These are phyloP conservation scores for Cryptosporidium ryanae DNA, from an alignment of 169 alveolate genomes.

Conservation along the genomic window DNA sequence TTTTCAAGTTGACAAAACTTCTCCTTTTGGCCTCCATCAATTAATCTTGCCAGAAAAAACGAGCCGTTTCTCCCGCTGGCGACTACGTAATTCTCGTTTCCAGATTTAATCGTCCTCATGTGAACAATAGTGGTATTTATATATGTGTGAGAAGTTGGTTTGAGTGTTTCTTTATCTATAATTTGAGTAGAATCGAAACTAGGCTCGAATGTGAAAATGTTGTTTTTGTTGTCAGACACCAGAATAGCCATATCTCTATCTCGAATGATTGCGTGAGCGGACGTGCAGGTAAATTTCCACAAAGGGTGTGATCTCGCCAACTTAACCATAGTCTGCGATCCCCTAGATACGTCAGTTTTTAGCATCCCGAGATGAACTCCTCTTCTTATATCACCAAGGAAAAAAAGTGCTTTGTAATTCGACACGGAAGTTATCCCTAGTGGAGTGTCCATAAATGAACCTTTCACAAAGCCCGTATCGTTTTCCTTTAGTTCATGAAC, in stretches of 20 bases:
- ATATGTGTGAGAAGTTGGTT: slow-evolving; percentile 36
- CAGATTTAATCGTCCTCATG: slow-evolving; percentile 46
- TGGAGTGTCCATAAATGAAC: slow-evolving; percentile 68
- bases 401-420: slow-evolving; percentile 38
- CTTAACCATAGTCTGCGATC: slow-evolving; percentile 73
- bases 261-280: slow-evolving; percentile 59
- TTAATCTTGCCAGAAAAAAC: slow-evolving; percentile 14
- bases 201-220: slow-evolving; percentile 39
- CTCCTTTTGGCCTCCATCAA: slow-evolving; percentile 3
- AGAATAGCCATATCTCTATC: slow-evolving; percentile 40
- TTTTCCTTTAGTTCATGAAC: slow-evolving; percentile 64
- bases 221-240: slow-evolving; percentile 50
- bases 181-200: slow-evolving; percentile 55
- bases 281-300: slow-evolving; percentile 72
- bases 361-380: slow-evolving; percentile 69
- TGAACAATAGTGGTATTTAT: slow-evolving; percentile 37
- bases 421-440: slow-evolving; percentile 61
- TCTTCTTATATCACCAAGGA: slow-evolving; percentile 71
- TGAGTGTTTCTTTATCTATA: slow-evolving; percentile 59
- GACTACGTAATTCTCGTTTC: slow-evolving; percentile 9
- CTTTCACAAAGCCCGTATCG: slow-evolving; percentile 15
- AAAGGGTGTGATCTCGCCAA: slow-evolving; percentile 71
- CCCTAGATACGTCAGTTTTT: slow-evolving; percentile 58
- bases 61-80: slow-evolving; percentile 74
- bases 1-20: slow-evolving; percentile 7